Evolutionary conservation across 768 basidiomycete genomes (phyloP).

Genomic region (Boletus reticuloceps): DNA sequence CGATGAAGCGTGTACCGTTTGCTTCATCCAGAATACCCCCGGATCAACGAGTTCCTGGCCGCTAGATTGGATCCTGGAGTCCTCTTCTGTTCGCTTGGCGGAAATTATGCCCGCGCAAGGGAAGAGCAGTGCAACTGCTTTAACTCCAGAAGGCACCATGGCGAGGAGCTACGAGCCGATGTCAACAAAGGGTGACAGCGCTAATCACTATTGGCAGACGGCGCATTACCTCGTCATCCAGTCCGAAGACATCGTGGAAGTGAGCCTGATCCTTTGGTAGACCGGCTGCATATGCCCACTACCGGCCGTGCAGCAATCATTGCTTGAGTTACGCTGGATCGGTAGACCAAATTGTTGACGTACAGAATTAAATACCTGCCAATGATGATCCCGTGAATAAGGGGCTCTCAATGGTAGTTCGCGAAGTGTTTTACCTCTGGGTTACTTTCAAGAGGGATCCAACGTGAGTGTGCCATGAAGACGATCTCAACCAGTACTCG

Average conservation of each 20-base stretch:
- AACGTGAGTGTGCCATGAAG: constrained; percentile 36
- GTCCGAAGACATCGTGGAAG: constrained; percentile 72
- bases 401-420: not conserved
- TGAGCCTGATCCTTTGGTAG: constrained; percentile 46
- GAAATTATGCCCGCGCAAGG: constrained; percentile 58
- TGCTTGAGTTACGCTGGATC: not conserved
- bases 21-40: constrained; percentile 83
- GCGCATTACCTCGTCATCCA: constrained; percentile 58
- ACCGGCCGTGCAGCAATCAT: not conserved
- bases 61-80: constrained; percentile 47
- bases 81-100: constrained; percentile 55
- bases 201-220: not conserved
- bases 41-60: constrained; percentile 53
- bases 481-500: not conserved
- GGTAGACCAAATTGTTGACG: constrained; percentile 3
- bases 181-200: not conserved
- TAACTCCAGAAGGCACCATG: constrained; percentile 70
- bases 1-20: constrained; percentile 56
- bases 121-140: constrained; percentile 85
- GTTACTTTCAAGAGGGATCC: constrained; percentile 84
- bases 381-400: not conserved
- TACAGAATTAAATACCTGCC: constrained; percentile 33
- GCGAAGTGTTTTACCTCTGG: constrained; percentile 41
- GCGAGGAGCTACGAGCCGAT: constrained; percentile 51
- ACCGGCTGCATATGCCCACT: constrained; percentile 76